These are phyloP conservation scores for Lizonia empirigonia DNA, from an alignment of 2,329 filamentous ascomycete species.

Conservation along the genomic window DNA sequence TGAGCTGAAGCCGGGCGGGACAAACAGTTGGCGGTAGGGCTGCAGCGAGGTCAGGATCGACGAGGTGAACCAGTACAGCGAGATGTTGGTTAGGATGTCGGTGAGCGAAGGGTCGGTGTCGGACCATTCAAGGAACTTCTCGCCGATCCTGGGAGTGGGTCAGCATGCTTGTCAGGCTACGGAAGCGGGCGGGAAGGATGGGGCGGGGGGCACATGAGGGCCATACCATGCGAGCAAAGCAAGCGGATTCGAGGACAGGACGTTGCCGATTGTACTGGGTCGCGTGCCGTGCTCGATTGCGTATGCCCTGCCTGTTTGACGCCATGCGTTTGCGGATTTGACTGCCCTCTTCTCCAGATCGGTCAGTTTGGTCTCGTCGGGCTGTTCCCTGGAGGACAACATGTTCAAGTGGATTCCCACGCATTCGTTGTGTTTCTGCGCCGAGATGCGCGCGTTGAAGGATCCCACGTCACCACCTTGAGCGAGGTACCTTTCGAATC, in stretches of 20 bases:
- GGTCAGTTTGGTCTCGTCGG: slow-evolving; percentile 25
- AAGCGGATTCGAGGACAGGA: slow-evolving; percentile 60
- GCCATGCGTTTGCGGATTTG: slow-evolving; percentile 39
- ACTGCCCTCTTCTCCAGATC: slow-evolving; percentile 27
- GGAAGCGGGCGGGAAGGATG: neutral
- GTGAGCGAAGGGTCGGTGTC: slow-evolving; percentile 51
- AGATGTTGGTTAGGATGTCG: slow-evolving; percentile 58
- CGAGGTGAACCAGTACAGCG: slow-evolving; percentile 62
- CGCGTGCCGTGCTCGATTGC: slow-evolving; percentile 59
- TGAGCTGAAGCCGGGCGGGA: neutral
- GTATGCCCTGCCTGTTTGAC: slow-evolving; percentile 56
- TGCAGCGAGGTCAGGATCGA: slow-evolving; percentile 56
- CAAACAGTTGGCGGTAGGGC: slow-evolving; percentile 51
- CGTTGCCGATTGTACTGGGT: slow-evolving; percentile 63
- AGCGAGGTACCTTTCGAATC: slow-evolving; percentile 60
- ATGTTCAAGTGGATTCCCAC: slow-evolving; percentile 51
- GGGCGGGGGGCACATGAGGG: neutral
- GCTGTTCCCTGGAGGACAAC: slow-evolving; percentile 12
- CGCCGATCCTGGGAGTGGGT: slow-evolving; percentile 53
- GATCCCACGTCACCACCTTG: slow-evolving; percentile 65
- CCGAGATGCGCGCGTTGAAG: slow-evolving; percentile 51
- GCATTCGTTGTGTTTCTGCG: slow-evolving; percentile 52
- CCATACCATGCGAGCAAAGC: slow-evolving; percentile 61
- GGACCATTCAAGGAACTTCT: slow-evolving; percentile 63
- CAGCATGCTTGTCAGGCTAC: neutral